Evolutionary conservation across 2,329 filamentous ascomycete species (phyloP).

Genomic region (Dactylellina haptotyla): DNA sequence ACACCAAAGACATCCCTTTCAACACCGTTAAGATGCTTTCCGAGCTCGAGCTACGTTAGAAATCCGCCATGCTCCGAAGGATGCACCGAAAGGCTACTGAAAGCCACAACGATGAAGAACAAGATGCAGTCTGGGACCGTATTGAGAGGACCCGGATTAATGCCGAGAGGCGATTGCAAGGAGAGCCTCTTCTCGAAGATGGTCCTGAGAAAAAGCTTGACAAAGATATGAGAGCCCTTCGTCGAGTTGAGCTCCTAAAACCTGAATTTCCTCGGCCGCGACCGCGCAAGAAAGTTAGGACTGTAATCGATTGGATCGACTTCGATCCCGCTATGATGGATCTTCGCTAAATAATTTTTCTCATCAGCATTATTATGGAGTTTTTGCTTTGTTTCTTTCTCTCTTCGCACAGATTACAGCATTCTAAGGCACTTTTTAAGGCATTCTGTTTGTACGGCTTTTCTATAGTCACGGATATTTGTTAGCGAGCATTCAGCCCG

Average conservation of each 20-base stretch:
- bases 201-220: background rate
- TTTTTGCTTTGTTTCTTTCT: background rate
- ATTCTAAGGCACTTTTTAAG: background rate
- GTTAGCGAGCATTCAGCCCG: constrained; percentile 24
- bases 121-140: constrained; percentile 5
- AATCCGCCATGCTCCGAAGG: constrained; percentile 34
- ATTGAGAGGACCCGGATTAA: constrained; percentile 30
- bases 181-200: constrained; percentile 1
- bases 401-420: background rate
- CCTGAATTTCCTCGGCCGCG: constrained; percentile 22
- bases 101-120: constrained; percentile 20
- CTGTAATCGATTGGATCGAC: constrained; percentile 13
- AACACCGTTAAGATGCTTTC: constrained; percentile 56
- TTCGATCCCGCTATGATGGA: constrained; percentile 42
- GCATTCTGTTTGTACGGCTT: background rate
- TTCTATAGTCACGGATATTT: background rate
- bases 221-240: constrained; percentile 23
- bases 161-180: constrained; percentile 14
- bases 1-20: constrained; percentile 55
- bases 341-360: constrained; percentile 24
- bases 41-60: constrained; percentile 57
- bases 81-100: constrained; percentile 34
- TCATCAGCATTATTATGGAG: constrained; percentile 3
- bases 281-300: constrained; percentile 1
- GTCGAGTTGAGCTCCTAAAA: constrained; percentile 7